Conservation (phyloP, 2,329 filamentous ascomycete genomes). For the Tolypocladium capitatum region DNA sequence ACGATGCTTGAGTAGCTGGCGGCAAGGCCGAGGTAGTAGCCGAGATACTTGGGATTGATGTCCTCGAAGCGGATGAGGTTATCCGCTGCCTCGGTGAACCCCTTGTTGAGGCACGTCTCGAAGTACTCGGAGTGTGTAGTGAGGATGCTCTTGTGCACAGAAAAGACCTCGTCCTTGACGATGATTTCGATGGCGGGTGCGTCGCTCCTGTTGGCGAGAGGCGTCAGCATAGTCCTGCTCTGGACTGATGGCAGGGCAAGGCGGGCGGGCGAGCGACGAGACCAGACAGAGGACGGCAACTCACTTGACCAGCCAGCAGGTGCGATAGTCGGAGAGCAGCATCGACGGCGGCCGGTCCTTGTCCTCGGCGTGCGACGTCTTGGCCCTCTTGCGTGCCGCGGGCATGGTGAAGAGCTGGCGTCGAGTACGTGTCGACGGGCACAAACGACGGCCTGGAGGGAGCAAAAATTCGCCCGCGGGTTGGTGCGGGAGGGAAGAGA, state of each 20-base stretch:
- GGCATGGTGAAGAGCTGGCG: conserved; percentile 8
- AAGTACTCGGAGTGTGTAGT: conserved; percentile 22
- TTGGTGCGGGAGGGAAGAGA: neutral
- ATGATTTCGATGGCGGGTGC: conserved; percentile 17
- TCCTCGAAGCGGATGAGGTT: conserved; percentile 17
- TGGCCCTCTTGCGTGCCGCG: conserved; percentile 12
- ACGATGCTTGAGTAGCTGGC: conserved; percentile 21
- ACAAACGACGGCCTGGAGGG: neutral
- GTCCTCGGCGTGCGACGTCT: conserved; percentile 6
- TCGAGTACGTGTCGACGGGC: neutral
- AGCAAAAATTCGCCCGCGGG: neutral
- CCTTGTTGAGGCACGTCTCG: conserved; percentile 12
- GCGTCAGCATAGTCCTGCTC: neutral
- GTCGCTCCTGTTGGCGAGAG: conserved; percentile 10
- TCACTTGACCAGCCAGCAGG: conserved; percentile 21
- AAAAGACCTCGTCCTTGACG: conserved; percentile 15
- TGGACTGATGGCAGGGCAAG: neutral
- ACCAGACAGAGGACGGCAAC: conserved; percentile 1
- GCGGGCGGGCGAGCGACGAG: neutral
- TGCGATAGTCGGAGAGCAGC: conserved; percentile 17
- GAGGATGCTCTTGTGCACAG: conserved; percentile 16
- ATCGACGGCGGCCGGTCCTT: conserved; percentile 8
- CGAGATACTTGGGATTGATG: conserved; percentile 19
- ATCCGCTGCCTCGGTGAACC: conserved; percentile 15
- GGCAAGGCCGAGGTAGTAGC: conserved; percentile 20